Percentiles rank a stretch among this genome's conserved stretches.
Conservation (phyloP, 345 rosid species). For the Melastoma malabathricum region DNA sequence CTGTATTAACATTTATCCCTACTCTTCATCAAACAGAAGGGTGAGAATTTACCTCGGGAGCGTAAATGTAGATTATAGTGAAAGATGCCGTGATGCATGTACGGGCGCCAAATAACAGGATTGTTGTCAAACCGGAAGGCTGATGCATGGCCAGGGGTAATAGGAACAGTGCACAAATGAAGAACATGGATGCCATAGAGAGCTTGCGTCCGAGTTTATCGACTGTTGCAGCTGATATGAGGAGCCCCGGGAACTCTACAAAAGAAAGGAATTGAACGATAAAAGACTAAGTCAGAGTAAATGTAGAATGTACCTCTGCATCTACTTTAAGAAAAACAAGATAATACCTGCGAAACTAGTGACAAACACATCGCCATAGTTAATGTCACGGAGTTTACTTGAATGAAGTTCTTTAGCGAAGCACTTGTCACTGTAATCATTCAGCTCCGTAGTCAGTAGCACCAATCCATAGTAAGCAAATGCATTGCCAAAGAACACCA, state of each 20-base stretch:
- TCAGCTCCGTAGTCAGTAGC: conserved; percentile 81
- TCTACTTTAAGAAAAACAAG: background rate
- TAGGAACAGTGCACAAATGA: conserved; percentile 51
- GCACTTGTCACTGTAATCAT: conserved; percentile 34
- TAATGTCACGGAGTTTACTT: conserved; percentile 23
- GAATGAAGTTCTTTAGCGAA: conserved; percentile 12
- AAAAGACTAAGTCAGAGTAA: too few relatives aligned
- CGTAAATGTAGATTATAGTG: conserved; percentile 60
- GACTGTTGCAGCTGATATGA: conserved; percentile 61
- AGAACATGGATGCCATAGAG: conserved; percentile 74
- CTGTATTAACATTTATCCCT: too few relatives aligned
- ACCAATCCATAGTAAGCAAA: conserved; percentile 84
- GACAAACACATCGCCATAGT: conserved; percentile 62
- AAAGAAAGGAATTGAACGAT: background rate
- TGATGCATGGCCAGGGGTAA: conserved; percentile 67
- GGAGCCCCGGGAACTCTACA: conserved; percentile 77
- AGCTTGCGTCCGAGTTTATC: conserved; percentile 76
- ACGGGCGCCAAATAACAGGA: conserved; percentile 70
- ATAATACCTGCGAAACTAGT: conserved; percentile 71
- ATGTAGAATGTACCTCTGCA: too few relatives aligned
- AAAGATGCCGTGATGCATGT: conserved; percentile 75
- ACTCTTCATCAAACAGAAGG: too few relatives aligned
- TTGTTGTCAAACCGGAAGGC: conserved; percentile 44
- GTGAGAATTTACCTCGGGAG: conserved; percentile 58
- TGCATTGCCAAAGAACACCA: conserved; percentile 77